These are phyloP conservation scores for Wickerhamia fluorescens DNA, from an alignment of 805 yeast genomes.

Conservation along the genomic window DNA sequence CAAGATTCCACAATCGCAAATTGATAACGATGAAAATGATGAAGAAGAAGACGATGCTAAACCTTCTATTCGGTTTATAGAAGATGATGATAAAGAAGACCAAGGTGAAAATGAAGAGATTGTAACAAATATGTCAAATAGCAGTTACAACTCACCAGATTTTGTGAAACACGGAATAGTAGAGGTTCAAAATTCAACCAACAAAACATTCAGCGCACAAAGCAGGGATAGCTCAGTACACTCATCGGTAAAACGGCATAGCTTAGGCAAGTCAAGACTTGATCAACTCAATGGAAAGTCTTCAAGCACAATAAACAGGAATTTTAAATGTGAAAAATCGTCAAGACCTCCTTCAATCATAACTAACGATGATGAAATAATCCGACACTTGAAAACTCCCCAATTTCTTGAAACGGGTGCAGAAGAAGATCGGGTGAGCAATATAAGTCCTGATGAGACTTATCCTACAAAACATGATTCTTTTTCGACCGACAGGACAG, in stretches of 20 bases:
- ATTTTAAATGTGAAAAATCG: background rate
- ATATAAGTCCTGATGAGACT: no score
- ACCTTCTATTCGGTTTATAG: conserved; percentile 57
- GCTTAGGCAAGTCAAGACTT: background rate
- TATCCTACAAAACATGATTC: no score
- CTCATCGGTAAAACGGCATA: no score
- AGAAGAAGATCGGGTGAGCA: no score
- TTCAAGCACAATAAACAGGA: background rate
- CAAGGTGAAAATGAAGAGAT: conserved; percentile 11
- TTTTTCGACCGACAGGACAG: no score
- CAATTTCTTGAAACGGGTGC: conserved; percentile 21
- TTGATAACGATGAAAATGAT: conserved; percentile 63
- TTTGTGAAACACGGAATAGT: no score
- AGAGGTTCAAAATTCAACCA: conserved; percentile 1
- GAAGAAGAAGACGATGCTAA: conserved; percentile 22
- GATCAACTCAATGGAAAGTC: conserved; percentile 10
- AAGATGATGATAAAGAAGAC: conserved; percentile 31
- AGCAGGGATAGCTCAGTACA: no score
- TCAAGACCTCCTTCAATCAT: conserved; percentile 22
- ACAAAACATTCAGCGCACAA: no score
- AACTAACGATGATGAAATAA: conserved; percentile 29
- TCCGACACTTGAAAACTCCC: conserved; percentile 28
- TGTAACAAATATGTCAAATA: background rate
- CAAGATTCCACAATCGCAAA: conserved; percentile 61
- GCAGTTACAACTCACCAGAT: no score